Evolutionary conservation across 495 filamentous ascomycete species (phyloP).

Genomic region (Tuber indicum): DNA sequence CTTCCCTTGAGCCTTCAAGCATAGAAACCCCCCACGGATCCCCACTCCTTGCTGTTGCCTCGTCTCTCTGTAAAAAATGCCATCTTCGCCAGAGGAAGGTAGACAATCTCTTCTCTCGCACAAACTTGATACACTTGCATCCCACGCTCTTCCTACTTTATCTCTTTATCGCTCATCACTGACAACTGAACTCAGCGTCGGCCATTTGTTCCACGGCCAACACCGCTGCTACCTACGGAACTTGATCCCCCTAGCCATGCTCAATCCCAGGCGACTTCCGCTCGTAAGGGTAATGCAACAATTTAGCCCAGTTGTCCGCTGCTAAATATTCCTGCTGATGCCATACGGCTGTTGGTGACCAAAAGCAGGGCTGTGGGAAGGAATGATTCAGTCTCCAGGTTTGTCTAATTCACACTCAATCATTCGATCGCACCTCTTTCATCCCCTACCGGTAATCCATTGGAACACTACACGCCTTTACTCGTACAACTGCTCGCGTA

Average conservation of each 20-base stretch:
- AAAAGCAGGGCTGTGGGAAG: slow-evolving; percentile 29
- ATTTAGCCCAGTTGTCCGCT: slow-evolving; percentile 14
- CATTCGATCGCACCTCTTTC: not conserved
- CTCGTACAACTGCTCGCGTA: not conserved
- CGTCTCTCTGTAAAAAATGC: slow-evolving; percentile 31
- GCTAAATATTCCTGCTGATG: slow-evolving; percentile 3
- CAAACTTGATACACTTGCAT: slow-evolving; percentile 31
- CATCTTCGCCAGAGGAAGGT: slow-evolving; percentile 37
- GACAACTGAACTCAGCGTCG: slow-evolving; percentile 31
- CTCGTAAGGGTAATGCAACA: slow-evolving; percentile 29
- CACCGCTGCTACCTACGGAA: slow-evolving; percentile 28
- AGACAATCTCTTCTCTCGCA: slow-evolving; percentile 25
- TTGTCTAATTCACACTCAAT: slow-evolving; percentile 4
- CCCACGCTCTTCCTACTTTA: slow-evolving; percentile 20
- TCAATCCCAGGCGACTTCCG: slow-evolving; percentile 22
- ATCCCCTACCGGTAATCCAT: not conserved
- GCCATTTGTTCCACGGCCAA: slow-evolving; percentile 36
- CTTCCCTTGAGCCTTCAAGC: slow-evolving; percentile 4
- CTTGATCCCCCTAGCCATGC: slow-evolving; percentile 17
- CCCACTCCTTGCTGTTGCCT: slow-evolving; percentile 13
- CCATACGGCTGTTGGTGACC: slow-evolving; percentile 17
- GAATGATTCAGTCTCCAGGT: slow-evolving; percentile 34
- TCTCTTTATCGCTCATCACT: slow-evolving; percentile 27
- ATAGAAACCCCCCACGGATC: slow-evolving; percentile 20
- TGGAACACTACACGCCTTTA: not conserved